Percentiles rank a stretch among this genome's conserved stretches.
These are phyloP conservation scores for Meripilus lineatus DNA, from an alignment of 1,284 basidiomycete species.

Conservation along the genomic window DNA sequence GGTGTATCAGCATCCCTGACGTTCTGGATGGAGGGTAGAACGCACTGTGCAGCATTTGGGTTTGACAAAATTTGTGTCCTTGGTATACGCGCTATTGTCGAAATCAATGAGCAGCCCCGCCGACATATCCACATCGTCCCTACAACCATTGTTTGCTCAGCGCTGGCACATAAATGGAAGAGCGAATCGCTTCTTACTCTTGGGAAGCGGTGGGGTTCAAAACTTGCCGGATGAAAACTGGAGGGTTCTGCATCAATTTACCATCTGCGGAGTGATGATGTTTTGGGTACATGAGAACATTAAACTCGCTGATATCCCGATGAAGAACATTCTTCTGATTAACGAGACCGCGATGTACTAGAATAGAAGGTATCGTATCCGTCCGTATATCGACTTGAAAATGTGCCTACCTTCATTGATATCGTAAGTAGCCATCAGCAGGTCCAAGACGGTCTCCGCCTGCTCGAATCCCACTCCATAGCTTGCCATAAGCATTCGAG, in stretches of 20 bases:
- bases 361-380: neutral
- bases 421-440: conserved; percentile 8
- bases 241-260: too few species aligned
- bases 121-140: neutral
- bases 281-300: conserved; percentile 12
- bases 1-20: too few species aligned
- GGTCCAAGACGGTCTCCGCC: neutral
- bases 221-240: too few species aligned
- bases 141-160: neutral
- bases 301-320: conserved; percentile 11
- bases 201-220: too few species aligned
- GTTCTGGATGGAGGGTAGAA: too few species aligned
- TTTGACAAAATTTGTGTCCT: too few species aligned
- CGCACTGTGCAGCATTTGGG: too few species aligned
- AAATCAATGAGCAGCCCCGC: neutral
- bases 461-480: neutral
- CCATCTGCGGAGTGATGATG: neutral
- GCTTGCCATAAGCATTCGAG: neutral
- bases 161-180: neutral
- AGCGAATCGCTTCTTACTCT: neutral
- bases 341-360: conserved; percentile 8
- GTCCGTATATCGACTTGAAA: neutral
- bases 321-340: conserved; percentile 1
- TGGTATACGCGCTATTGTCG: neutral
- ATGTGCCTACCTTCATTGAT: neutral